These are phyloP conservation scores for Hypoxylon sp. DNA, from an alignment of 2,329 filamentous ascomycete genomes.

Conservation along the genomic window DNA sequence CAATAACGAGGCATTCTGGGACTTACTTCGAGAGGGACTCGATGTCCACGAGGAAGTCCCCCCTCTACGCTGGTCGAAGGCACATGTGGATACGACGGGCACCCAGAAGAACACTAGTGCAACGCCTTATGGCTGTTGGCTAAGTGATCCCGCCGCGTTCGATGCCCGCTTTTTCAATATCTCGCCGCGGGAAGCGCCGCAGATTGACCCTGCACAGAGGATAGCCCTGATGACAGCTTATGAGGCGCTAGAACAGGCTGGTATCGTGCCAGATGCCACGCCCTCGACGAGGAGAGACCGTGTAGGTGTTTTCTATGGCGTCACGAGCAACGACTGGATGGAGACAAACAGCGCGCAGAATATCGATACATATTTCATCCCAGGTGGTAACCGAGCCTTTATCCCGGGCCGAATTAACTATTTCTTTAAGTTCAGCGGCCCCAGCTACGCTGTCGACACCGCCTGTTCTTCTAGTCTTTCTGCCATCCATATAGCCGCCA, in stretches of 20 bases:
- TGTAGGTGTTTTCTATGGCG: constrained; percentile 40
- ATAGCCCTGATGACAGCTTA: constrained; percentile 74
- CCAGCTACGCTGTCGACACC: constrained; percentile 49
- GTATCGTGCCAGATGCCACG: constrained; percentile 31
- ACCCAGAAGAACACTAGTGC: neutral
- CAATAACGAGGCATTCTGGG: too few relatives aligned
- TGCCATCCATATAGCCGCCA: constrained; percentile 57
- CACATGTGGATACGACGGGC: neutral
- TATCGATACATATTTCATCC: constrained; percentile 60
- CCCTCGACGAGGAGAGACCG: constrained; percentile 22
- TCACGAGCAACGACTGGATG: constrained; percentile 59
- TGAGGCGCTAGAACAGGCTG: constrained; percentile 75
- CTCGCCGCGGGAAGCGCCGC: constrained; percentile 41
- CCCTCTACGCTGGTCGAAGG: neutral
- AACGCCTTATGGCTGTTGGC: constrained; percentile 13
- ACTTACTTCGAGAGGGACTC: too few relatives aligned
- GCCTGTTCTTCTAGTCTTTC: constrained; percentile 49
- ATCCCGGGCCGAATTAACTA: constrained; percentile 54
- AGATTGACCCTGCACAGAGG: constrained; percentile 73
- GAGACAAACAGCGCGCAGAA: constrained; percentile 73
- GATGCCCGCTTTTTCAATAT: constrained; percentile 44
- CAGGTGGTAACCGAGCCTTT: constrained; percentile 53
- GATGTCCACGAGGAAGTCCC: too few relatives aligned
- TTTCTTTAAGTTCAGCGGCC: constrained; percentile 50
- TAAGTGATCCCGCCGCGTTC: constrained; percentile 37